Evolutionary conservation across 2,329 filamentous ascomycete genomes (phyloP).

Genomic region (Cladosporium sp.): DNA sequence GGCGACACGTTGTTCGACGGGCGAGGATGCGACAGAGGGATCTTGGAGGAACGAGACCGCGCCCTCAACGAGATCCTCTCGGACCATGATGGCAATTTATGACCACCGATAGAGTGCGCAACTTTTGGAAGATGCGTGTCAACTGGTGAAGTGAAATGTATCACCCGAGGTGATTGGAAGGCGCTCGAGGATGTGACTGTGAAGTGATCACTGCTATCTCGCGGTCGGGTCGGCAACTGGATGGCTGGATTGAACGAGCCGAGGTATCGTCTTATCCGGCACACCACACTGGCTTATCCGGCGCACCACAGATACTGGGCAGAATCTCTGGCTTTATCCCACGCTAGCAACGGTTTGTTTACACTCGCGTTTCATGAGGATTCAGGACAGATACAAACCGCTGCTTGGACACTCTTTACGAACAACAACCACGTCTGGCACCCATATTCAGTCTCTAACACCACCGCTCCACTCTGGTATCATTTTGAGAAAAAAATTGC

Average conservation of each 20-base stretch:
- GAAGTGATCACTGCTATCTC: too few relatives aligned
- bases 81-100: conserved; percentile 64
- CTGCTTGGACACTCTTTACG: not conserved
- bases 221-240: conserved; percentile 5
- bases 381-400: not conserved
- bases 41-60: conserved; percentile 75
- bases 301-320: too few relatives aligned
- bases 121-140: not conserved
- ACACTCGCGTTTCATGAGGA: not conserved
- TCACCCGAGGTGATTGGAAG: too few relatives aligned
- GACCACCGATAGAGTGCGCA: not conserved
- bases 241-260: conserved; percentile 1
- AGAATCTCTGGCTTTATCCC: not conserved
- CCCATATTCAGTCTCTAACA: conserved; percentile 11
- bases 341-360: conserved; percentile 12
- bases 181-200: too few relatives aligned
- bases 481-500: not conserved
- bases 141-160: too few relatives aligned
- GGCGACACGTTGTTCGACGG: conserved; percentile 87
- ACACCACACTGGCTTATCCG: too few relatives aligned
- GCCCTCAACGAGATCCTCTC: conserved; percentile 86
- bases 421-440: not conserved
- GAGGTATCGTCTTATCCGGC: too few relatives aligned
- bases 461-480: not conserved
- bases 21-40: conserved; percentile 81